Conservation (phyloP, 306 rosid species). For the Amphicarpaea edgeworthii region DNA sequence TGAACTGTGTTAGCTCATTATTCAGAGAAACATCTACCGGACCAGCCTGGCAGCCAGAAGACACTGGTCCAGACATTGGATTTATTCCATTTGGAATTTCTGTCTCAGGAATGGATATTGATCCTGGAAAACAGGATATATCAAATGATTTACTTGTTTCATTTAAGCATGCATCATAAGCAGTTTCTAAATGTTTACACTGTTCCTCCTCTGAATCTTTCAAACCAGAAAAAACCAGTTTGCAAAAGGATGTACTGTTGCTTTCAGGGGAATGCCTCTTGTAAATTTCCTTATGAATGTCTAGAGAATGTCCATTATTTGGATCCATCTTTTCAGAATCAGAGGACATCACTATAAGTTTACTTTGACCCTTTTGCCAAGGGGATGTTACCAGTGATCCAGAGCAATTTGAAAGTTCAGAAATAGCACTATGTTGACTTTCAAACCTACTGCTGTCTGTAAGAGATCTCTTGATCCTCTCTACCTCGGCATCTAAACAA, state of each 20-base stretch:
- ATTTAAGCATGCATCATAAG: conserved; percentile 45
- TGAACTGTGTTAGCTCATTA: conserved; percentile 45
- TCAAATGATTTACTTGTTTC: conserved; percentile 57
- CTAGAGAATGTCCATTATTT: conserved; percentile 36
- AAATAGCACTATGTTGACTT: conserved; percentile 53
- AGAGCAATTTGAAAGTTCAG: conserved; percentile 57
- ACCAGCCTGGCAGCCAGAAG: conserved; percentile 50
- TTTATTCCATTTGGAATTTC: conserved; percentile 54
- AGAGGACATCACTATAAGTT: conserved; percentile 66
- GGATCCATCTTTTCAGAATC: conserved; percentile 65
- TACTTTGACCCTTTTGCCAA: conserved; percentile 51
- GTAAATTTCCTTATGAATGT: conserved; percentile 43
- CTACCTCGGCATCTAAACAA: conserved; percentile 55
- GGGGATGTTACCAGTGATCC: conserved; percentile 53
- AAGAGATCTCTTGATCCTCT: conserved; percentile 58
- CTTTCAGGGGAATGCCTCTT: conserved; percentile 48
- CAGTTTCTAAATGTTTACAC: conserved; percentile 52
- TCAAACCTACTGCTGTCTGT: conserved; percentile 56
- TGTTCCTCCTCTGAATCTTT: conserved; percentile 45
- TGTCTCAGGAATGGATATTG: conserved; percentile 69
- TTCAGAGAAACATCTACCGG: conserved; percentile 52
- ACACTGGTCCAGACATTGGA: conserved; percentile 49
- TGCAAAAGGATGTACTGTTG: conserved; percentile 42
- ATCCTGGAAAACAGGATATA: conserved; percentile 70
- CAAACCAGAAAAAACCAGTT: conserved; percentile 49